A percentile compares a stretch with the other conserved stretches of the same genome.
phyloP scores from a whole-genome alignment of 495 filamentous ascomycete genomes.

The Cladorrhinum samala region DNA sequence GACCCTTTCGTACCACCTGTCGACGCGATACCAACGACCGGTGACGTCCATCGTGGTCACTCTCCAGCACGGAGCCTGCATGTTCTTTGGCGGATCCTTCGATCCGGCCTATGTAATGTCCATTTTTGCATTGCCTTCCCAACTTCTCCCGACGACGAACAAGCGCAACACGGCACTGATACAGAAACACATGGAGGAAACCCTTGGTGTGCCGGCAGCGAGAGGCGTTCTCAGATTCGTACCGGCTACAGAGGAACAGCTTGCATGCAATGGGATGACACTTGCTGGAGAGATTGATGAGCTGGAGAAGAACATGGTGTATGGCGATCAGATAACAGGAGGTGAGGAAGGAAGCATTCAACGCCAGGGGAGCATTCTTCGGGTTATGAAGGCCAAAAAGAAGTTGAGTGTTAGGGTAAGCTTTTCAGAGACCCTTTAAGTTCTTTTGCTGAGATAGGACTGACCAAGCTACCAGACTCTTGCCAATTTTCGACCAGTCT shows the following conservation, averaged over 20 bases:
- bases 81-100: constrained; percentile 66
- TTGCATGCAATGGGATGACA: constrained; percentile 65
- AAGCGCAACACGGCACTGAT: constrained; percentile 74
- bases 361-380: neutral
- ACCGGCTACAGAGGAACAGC: constrained; percentile 60
- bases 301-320: constrained; percentile 33
- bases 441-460: neutral
- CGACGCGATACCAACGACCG: constrained; percentile 64
- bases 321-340: neutral
- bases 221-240: constrained; percentile 67
- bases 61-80: constrained; percentile 65
- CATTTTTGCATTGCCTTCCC: constrained; percentile 61
- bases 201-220: constrained; percentile 54
- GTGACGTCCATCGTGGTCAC: constrained; percentile 66
- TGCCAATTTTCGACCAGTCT: constrained; percentile 13
- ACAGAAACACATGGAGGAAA: constrained; percentile 59
- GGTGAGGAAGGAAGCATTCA: neutral
- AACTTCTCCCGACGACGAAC: constrained; percentile 71
- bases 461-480: constrained; percentile 11
- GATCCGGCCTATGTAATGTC: constrained; percentile 78
- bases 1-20: constrained; percentile 61
- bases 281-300: constrained; percentile 62
- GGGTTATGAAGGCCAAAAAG: constrained; percentile 18
- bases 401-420: constrained; percentile 31
- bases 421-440: neutral